phyloP scores from a whole-genome alignment of 805 yeast species.

The Clavispora fructus region DNA sequence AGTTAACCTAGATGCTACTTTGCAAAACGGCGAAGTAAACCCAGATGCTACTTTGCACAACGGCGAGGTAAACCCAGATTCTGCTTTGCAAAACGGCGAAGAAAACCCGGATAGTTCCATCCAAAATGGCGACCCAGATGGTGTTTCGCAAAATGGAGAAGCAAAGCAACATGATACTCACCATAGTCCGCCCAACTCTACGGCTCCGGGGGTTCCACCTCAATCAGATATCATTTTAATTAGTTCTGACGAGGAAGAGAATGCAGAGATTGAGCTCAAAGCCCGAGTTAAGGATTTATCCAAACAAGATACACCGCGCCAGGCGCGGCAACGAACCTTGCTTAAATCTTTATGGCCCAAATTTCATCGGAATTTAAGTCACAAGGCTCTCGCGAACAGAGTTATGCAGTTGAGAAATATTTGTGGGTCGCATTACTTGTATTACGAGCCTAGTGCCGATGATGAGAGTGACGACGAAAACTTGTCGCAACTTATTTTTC shows the following conservation, averaged over 20 bases:
- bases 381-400: constrained; percentile 45
- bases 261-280: neutral
- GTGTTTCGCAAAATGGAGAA: too few species aligned
- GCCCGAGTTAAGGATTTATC: neutral
- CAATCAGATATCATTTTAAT: neutral
- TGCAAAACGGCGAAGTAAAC: too few species aligned
- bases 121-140: too few species aligned
- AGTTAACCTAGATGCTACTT: too few species aligned
- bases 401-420: constrained; percentile 82
- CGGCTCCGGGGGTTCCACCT: too few species aligned
- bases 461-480: constrained; percentile 34
- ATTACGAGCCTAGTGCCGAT: constrained; percentile 67
- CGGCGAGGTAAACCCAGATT: too few species aligned
- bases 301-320: neutral
- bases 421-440: constrained; percentile 81
- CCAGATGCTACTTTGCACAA: neutral
- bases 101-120: too few species aligned
- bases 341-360: neutral
- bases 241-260: neutral
- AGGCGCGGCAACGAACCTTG: neutral
- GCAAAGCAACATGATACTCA: too few species aligned
- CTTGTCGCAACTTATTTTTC: constrained; percentile 29
- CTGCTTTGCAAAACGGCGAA: too few species aligned
- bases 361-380: neutral
- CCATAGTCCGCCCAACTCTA: too few species aligned